phyloP scores from a whole-genome alignment of 306 rosid species.

The Leucaena leucocephala region DNA sequence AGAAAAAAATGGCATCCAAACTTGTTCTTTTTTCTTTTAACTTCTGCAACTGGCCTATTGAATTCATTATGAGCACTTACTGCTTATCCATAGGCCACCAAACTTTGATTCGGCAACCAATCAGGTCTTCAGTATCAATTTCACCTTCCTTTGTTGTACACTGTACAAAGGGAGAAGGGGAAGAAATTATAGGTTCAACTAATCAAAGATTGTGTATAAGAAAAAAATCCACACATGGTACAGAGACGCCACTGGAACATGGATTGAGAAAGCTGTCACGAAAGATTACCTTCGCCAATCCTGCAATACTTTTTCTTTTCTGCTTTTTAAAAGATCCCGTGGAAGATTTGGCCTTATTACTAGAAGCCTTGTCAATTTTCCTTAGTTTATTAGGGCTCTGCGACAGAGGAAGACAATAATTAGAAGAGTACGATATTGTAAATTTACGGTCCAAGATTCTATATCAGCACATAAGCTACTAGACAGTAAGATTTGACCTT shows the following conservation, averaged over 20 bases:
- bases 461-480: slow-evolving; percentile 19
- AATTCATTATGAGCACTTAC: slow-evolving; percentile 50
- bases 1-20: slow-evolving; percentile 11
- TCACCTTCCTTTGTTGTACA: slow-evolving; percentile 65
- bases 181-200: slow-evolving; percentile 13
- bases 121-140: slow-evolving; percentile 73
- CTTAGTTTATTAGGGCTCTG: slow-evolving; percentile 55
- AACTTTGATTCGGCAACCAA: slow-evolving; percentile 89
- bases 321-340: slow-evolving; percentile 54
- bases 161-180: slow-evolving; percentile 46
- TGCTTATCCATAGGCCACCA: slow-evolving; percentile 99
- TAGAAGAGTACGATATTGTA: slow-evolving; percentile 25
- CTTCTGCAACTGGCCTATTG: slow-evolving; percentile 29
- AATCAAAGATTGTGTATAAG: background rate
- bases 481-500: slow-evolving; percentile 51
- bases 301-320: slow-evolving; percentile 70
- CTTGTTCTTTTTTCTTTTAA: slow-evolving; percentile 3
- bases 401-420: slow-evolving; percentile 43
- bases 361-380: slow-evolving; percentile 49
- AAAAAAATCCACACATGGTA: slow-evolving; percentile 25
- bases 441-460: slow-evolving; percentile 20
- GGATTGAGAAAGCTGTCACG: slow-evolving; percentile 32
- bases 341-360: slow-evolving; percentile 53
- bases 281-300: slow-evolving; percentile 69
- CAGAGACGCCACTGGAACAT: slow-evolving; percentile 20